Conservation (phyloP, 179 eudicot species). For the Amaranthus tricolor region DNA sequence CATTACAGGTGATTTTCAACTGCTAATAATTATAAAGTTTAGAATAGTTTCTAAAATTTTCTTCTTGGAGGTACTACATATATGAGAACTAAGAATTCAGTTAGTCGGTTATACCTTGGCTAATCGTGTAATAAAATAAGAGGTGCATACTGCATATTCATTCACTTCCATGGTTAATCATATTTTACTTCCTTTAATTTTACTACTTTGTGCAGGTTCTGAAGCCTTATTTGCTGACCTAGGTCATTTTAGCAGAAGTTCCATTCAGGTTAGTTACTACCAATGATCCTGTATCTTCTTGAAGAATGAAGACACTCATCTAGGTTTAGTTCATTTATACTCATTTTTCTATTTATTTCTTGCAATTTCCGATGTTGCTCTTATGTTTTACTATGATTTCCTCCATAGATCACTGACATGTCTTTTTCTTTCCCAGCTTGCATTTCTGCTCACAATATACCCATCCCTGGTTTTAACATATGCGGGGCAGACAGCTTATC, state of each 20-base stretch:
- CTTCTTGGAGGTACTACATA: neutral
- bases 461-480: constrained; percentile 70
- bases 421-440: constrained; percentile 39
- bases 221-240: constrained; percentile 87
- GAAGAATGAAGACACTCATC: neutral
- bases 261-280: constrained; percentile 52
- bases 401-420: neutral
- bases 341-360: neutral
- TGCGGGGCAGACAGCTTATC: constrained; percentile 73
- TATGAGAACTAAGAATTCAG: neutral
- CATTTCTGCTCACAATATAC: constrained; percentile 52
- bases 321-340: neutral
- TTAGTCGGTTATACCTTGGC: neutral
- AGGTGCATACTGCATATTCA: neutral
- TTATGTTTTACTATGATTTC: neutral
- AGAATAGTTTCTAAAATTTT: neutral
- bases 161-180: neutral
- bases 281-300: neutral
- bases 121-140: neutral
- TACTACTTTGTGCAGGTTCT: constrained; percentile 43
- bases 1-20: constrained; percentile 53
- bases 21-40: neutral
- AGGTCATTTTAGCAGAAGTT: constrained; percentile 63
- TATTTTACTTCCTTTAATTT: neutral
- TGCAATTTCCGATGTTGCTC: neutral